Base-by-base conservation (phyloP, 768 basidiomycete genomes). In the Paxillus rubicundulus region DNA sequence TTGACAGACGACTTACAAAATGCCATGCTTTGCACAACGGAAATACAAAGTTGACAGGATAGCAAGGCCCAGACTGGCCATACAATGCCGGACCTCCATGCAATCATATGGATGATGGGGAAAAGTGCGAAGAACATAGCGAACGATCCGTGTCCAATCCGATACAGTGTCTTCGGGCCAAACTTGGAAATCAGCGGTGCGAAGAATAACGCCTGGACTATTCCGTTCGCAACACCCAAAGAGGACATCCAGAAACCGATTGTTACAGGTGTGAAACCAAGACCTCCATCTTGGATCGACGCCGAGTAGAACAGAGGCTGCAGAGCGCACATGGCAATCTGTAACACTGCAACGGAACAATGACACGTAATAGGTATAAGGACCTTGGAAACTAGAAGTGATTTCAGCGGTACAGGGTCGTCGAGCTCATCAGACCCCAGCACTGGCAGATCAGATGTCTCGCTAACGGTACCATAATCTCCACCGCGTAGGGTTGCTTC, bases 11-110 rank as follows among this genome's bases (percentile, higher is more conserved):
- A 30, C 84, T 54, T 51, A 84, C 86, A 83, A 55, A 78, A 87
- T 8, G 80, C 77, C 40, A 83, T 65, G 61, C 76, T 80, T 59
- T 82, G 58, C 20, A 77, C 60, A 30, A 84, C 71, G 7, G 77
- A 78, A 14, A 33, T 4, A 13, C 4, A 77, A 52, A 4, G 71
- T 56, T 33, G 33, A 5, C 33, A 33, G 33, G 13, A 33, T 13
- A 33, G 33, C 4, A 33, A 13, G 33, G 12, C 33, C 33, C 13
- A 13, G 2, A 33, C 33, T 14, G 33, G 14, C 33, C 33, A 33
- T 12, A 14, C 5, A 33, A 12, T n/a, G 13, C 17, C 33, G 3
- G 10, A 13, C 13, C 12, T 42, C 40, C 40, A 4, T n/a, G 40
- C 45, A 16, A 46, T 24, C n/a, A 24, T 13, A 9, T 42, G 12